Evolutionary conservation across 2,329 filamentous ascomycete genomes (phyloP), one percentile per base, ranked within the genome.

Genomic region (Pezicula neosporulosa): DNA sequence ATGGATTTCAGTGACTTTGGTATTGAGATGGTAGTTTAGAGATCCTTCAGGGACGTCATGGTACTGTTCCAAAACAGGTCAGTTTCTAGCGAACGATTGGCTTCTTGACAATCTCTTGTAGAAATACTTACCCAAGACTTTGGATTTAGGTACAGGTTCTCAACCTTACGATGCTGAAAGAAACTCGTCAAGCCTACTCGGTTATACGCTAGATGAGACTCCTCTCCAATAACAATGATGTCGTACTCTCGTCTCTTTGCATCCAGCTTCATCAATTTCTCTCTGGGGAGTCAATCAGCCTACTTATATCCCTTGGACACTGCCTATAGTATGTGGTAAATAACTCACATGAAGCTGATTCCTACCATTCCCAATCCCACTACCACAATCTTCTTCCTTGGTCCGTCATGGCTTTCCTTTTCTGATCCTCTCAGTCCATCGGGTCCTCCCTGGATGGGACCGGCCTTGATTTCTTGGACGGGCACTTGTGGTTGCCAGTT

Each of bases 321-420:
- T 24, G 24, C 24, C 24, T 24, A 24, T 24, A 24, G 3, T 6
- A 4, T 24, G 24, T 24, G 24, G 24, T 24, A 33, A 4, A 19
- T 39, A 10, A 76, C 86, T 77, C 72, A 93, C 88, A 95, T 90
- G 67, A 95, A 93, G 39, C 88, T 85, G 60, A 94, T 87, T 37
- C 87, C 90, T 42, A 96, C 91, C 92, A 97, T 97, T 2, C 91
- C 91, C 70, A 96, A 71, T 9, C 91, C 91, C 37, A 96, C 89
- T 36, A 96, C 84, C 2, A 95, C 90, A 35, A 95, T 72, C 64
- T 78, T 84, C 68, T 89, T 90, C 55, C 82, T 64, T n/a, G 45
- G 12, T 5, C 46, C 47, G 30, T 51, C 60, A 51, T 59, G 57
- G n/a, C 49, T 48, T 30, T 60, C 48, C 18, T 58, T 59, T 39